phyloP scores from a whole-genome alignment of 2,329 filamentous ascomycete species.

The Talaromyces sp. region DNA sequence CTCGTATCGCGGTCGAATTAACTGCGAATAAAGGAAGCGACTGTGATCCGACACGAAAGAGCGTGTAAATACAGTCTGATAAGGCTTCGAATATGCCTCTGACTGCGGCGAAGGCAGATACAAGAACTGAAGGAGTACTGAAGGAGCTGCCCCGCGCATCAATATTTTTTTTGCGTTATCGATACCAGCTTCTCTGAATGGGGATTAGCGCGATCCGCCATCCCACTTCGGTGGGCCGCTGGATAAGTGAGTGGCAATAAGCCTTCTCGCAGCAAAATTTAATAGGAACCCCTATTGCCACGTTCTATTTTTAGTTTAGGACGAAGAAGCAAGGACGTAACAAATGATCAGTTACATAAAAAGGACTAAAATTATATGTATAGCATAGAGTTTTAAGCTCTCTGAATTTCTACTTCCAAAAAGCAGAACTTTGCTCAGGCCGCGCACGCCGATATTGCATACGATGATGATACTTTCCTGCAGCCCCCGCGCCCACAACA shows the following conservation, averaged over 20 bases:
- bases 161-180: constrained; percentile 8
- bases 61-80: background rate
- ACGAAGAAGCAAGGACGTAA: too few relatives aligned
- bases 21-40: background rate
- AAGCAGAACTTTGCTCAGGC: background rate
- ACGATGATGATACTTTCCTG: constrained; percentile 27
- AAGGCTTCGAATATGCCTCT: background rate
- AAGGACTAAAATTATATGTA: background rate
- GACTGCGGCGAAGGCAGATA: background rate
- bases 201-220: constrained; percentile 1
- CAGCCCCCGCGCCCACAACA: constrained; percentile 28
- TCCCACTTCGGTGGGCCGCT: background rate
- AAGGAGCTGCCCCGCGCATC: constrained; percentile 4
- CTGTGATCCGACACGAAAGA: background rate
- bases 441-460: constrained; percentile 24
- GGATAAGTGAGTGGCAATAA: background rate
- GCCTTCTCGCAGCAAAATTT: background rate
- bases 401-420: background rate
- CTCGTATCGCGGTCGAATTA: background rate
- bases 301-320: background rate
- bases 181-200: constrained; percentile 4
- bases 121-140: background rate
- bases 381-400: background rate
- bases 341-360: too few relatives aligned
- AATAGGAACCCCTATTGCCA: background rate